phyloP scores from a whole-genome alignment of 2,329 filamentous ascomycete species.

The Neodidymelliopsis sp. region DNA sequence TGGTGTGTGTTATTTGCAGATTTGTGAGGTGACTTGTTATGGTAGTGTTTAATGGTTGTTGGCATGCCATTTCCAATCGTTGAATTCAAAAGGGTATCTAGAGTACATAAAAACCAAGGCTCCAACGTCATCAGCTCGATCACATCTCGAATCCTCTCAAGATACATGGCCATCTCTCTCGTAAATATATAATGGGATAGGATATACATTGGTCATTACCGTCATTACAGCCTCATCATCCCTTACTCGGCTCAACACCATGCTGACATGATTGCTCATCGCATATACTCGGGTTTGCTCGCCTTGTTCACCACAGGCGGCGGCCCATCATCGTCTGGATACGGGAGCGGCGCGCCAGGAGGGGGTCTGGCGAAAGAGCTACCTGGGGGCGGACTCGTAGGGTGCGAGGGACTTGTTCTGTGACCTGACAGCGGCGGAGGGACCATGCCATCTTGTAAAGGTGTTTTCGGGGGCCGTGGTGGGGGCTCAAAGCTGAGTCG shows the following conservation, averaged over 20 bases:
- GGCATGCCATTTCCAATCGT: too few relatives aligned
- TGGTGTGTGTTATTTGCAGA: too few relatives aligned
- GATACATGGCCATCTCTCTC: too few relatives aligned
- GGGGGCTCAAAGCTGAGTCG: slow-evolving; percentile 44
- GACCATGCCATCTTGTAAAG: slow-evolving; percentile 37
- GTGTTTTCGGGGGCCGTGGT: slow-evolving; percentile 52
- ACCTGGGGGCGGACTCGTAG: slow-evolving; percentile 38
- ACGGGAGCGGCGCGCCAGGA: slow-evolving; percentile 65
- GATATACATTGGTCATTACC: slow-evolving; percentile 9
- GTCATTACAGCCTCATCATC: neutral
- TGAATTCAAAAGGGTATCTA: slow-evolving; percentile 16
- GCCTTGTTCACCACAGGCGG: slow-evolving; percentile 87
- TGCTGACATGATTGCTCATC: slow-evolving; percentile 18
- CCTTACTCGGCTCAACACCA: neutral
- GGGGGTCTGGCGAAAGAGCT: slow-evolving; percentile 40
- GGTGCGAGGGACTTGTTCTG: slow-evolving; percentile 2
- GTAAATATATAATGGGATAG: too few relatives aligned
- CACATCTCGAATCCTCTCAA: too few relatives aligned
- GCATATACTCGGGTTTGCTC: slow-evolving; percentile 74
- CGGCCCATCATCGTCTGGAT: slow-evolving; percentile 80
- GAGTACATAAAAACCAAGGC: slow-evolving; percentile 8
- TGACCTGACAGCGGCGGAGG: slow-evolving; percentile 21
- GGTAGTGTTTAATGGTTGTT: too few relatives aligned
- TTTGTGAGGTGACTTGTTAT: too few relatives aligned
- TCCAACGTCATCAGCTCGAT: too few relatives aligned